Evolutionary conservation across 805 yeast species (phyloP).

Genomic region (Tetrapisispora arboricola): DNA sequence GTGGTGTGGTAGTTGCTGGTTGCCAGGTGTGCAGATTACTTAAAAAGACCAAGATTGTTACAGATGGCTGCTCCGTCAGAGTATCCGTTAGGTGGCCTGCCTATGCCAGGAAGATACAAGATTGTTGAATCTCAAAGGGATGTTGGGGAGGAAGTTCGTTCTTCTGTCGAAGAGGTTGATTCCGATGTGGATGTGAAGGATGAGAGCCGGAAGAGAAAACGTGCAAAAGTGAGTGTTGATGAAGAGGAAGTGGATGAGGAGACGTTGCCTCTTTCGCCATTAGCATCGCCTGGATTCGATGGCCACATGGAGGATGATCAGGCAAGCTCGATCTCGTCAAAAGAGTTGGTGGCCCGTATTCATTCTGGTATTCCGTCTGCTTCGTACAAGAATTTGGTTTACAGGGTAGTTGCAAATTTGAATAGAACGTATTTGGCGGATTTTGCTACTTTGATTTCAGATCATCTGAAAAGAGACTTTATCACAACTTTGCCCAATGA

Average conservation of each 20-base stretch:
- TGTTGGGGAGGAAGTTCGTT: neutral
- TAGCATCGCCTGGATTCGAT: conserved; percentile 24
- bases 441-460: conserved; percentile 21
- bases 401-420: neutral
- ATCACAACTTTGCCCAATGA: conserved; percentile 65
- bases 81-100: neutral
- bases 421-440: conserved; percentile 25
- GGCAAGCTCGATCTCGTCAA: neutral
- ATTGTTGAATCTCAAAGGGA: neutral
- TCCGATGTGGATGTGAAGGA: neutral
- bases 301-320: neutral
- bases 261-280: conserved; percentile 24
- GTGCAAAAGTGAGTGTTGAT: neutral
- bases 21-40: neutral
- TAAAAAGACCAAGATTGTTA: neutral
- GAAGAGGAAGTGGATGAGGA: conserved; percentile 11
- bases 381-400: conserved; percentile 6
- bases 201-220: neutral
- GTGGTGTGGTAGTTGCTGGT: neutral
- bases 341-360: neutral
- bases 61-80: neutral
- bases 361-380: conserved; percentile 5
- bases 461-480: conserved; percentile 58
- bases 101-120: neutral
- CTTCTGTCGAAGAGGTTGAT: neutral